Evolutionary conservation across 2,329 filamentous ascomycete species (phyloP).

Genomic region (Helotiales sp.): DNA sequence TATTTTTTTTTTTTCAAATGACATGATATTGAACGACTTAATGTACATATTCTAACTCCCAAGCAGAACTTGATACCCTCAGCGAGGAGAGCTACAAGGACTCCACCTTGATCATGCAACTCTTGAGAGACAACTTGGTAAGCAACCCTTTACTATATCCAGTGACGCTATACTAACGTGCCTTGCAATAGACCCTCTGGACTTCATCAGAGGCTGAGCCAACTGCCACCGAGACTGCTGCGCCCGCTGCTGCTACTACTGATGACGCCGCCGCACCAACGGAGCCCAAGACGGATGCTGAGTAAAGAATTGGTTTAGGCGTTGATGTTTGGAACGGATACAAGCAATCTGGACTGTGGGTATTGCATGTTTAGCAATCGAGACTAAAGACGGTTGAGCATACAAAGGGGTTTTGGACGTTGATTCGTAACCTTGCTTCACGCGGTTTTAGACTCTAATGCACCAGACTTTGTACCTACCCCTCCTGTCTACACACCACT

Average conservation of each 20-base stretch:
- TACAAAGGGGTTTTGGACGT: constrained; percentile 38
- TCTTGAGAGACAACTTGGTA: constrained; percentile 90
- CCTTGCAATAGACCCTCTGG: constrained; percentile 83
- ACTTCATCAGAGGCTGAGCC: constrained; percentile 97
- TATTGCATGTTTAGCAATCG: constrained; percentile 42
- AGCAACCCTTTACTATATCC: constrained; percentile 12
- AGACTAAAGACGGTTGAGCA: constrained; percentile 34
- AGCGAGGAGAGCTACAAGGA: constrained; percentile 99
- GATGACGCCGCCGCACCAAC: constrained; percentile 57
- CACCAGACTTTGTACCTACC: constrained; percentile 37
- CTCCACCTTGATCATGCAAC: constrained; percentile 99
- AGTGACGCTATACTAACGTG: constrained; percentile 20
- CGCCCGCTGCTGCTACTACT: constrained; percentile 57
- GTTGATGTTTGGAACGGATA: constrained; percentile 43
- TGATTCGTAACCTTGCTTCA: constrained; percentile 40
- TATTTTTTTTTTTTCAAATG: background rate
- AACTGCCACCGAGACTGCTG: constrained; percentile 61
- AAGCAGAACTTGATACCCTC: constrained; percentile 84
- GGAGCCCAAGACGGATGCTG: constrained; percentile 42
- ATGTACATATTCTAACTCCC: constrained; percentile 8
- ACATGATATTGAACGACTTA: background rate
- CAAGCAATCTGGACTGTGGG: constrained; percentile 37
- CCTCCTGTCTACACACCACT: constrained; percentile 24
- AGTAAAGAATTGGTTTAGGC: constrained; percentile 42
- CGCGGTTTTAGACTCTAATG: constrained; percentile 43